A percentile compares a stretch with the other conserved stretches of the same genome.
These are phyloP conservation scores for Heliosperma pusillum DNA, from an alignment of 148 eudicot genomes.

Conservation along the genomic window DNA sequence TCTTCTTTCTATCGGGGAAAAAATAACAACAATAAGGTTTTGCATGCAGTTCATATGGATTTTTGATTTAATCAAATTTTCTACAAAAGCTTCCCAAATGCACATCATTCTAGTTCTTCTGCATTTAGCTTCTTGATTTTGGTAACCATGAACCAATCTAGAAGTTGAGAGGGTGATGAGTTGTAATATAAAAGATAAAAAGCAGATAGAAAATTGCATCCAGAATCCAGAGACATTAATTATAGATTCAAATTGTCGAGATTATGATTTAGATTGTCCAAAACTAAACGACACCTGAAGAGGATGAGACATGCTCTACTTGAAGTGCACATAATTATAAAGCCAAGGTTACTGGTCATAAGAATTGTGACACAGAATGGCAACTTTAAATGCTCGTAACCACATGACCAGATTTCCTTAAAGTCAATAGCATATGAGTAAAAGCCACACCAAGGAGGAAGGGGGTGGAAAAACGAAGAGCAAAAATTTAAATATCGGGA, in stretches of 20 bases:
- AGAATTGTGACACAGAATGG: background rate
- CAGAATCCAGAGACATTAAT: background rate
- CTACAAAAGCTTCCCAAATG: background rate
- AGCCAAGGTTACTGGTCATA: background rate
- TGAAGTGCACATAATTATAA: background rate
- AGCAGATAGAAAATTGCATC: background rate
- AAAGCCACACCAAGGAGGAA: background rate
- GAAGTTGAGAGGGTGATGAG: background rate
- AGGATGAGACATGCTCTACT: background rate
- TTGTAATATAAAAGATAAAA: background rate
- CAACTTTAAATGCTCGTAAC: background rate
- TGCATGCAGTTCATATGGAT: background rate
- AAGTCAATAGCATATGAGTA: background rate
- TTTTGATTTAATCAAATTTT: background rate
- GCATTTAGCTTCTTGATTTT: background rate
- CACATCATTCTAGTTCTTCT: slow-evolving; percentile 1
- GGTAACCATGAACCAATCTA: background rate
- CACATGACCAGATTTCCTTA: background rate
- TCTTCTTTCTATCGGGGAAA: background rate
- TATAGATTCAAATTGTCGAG: background rate
- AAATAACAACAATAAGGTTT: background rate
- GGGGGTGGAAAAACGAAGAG: background rate
- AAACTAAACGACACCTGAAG: background rate
- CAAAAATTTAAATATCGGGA: background rate
- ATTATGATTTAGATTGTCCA: background rate